A percentile compares a stretch with the other conserved stretches of the same genome.
Evolutionary conservation across 805 yeast species (phyloP).

Genomic region (Lipomyces orientalis): DNA sequence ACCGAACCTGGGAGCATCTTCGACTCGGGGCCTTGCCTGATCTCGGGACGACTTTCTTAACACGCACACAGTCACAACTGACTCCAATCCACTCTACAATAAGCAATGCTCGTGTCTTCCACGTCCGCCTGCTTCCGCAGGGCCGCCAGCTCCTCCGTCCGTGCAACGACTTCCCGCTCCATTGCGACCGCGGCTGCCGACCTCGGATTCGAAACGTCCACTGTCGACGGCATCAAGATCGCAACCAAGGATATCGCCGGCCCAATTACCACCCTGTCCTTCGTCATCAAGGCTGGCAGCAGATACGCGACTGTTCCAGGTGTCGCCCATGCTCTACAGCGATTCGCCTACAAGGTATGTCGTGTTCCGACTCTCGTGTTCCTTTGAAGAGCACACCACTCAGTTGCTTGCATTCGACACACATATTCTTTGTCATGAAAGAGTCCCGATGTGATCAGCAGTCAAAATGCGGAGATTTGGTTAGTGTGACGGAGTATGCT

Average conservation of each 20-base stretch:
- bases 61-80: background rate
- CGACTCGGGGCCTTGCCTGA: background rate
- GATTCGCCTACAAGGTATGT: constrained; percentile 66
- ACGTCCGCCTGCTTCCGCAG: constrained; percentile 9
- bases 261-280: constrained; percentile 74
- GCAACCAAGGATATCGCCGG: constrained; percentile 60
- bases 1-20: background rate
- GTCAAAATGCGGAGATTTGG: background rate
- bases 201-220: constrained; percentile 43
- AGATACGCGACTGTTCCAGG: constrained; percentile 74
- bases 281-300: constrained; percentile 86
- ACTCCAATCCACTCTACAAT: background rate
- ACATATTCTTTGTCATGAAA: background rate
- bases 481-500: background rate
- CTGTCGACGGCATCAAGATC: constrained; percentile 54
- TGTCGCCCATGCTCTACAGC: constrained; percentile 80
- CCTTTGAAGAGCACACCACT: background rate
- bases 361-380: background rate
- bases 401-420: background rate
- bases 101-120: constrained; percentile 12
- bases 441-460: background rate
- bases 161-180: constrained; percentile 35
- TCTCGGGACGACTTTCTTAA: background rate
- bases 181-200: constrained; percentile 43
- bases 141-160: constrained; percentile 18